Evolutionary conservation across 1,284 basidiomycete species (phyloP).

Genomic region (Austropuccinia psidii): DNA sequence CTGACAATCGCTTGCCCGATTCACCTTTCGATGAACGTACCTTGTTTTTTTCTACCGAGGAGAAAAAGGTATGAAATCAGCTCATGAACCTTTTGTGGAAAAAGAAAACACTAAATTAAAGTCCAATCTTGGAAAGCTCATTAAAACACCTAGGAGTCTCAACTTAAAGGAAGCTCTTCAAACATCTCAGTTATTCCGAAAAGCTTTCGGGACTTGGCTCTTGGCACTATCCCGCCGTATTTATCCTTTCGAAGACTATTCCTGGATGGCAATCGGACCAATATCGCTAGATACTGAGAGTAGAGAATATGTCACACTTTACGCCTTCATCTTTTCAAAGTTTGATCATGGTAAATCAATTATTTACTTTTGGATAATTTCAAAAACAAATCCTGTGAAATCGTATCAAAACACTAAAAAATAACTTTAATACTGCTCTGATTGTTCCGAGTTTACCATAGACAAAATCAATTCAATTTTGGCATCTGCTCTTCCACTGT

Average conservation of each 20-base stretch:
- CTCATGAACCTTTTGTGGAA: neutral
- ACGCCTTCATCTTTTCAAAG: too few relatives aligned
- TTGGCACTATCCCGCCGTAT: neutral
- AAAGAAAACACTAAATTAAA: neutral
- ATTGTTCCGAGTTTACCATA: too few relatives aligned
- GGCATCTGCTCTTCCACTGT: too few relatives aligned
- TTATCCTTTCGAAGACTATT: conserved; percentile 7
- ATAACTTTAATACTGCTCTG: too few relatives aligned
- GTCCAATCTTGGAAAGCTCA: neutral
- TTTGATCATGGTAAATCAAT: too few relatives aligned
- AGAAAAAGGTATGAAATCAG: neutral
- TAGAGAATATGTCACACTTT: too few relatives aligned
- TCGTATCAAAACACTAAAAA: too few relatives aligned
- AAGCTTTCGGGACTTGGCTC: conserved; percentile 16
- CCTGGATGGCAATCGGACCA: conserved; percentile 7
- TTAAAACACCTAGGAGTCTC: neutral
- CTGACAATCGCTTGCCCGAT: neutral
- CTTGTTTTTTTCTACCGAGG: neutral
- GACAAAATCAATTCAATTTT: too few relatives aligned
- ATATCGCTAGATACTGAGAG: too few relatives aligned
- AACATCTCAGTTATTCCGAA: neutral
- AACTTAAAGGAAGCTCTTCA: neutral
- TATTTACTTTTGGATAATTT: too few relatives aligned
- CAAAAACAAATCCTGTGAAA: too few relatives aligned
- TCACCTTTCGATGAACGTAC: neutral